Percentiles rank a stretch among this genome's conserved stretches.
Conservation (phyloP, 2,329 filamentous ascomycete species). For the Paramyrothecium roridum region DNA sequence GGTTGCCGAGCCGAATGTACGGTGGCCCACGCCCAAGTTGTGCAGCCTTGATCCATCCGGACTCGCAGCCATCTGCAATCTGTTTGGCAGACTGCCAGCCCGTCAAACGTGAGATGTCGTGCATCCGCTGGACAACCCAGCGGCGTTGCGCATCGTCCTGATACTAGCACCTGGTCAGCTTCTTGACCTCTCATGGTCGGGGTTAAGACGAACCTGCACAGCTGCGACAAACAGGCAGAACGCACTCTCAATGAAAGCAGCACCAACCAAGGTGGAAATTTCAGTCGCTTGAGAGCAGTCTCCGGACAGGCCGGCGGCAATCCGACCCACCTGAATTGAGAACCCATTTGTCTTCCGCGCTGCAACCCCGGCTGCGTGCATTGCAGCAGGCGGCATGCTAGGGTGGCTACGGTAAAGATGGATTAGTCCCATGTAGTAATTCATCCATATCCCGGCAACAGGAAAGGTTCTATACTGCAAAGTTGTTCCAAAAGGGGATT, state of each 20-base stretch:
- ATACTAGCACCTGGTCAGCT: constrained; percentile 50
- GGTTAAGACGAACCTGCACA: constrained; percentile 53
- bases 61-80: constrained; percentile 82
- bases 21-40: constrained; percentile 72
- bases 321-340: constrained; percentile 74
- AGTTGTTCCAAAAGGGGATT: constrained; percentile 76
- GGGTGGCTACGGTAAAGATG: constrained; percentile 81
- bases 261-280: constrained; percentile 75
- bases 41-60: constrained; percentile 74
- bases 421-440: constrained; percentile 82
- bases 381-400: constrained; percentile 84
- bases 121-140: constrained; percentile 73
- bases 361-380: constrained; percentile 79
- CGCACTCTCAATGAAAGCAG: constrained; percentile 76
- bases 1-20: constrained; percentile 53
- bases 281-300: constrained; percentile 49
- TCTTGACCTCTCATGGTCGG: background rate
- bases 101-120: constrained; percentile 73
- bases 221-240: constrained; percentile 86
- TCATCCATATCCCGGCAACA: constrained; percentile 84
- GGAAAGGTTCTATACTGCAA: constrained; percentile 81
- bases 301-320: constrained; percentile 68
- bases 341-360: constrained; percentile 68
- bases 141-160: constrained; percentile 67
- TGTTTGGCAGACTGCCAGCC: constrained; percentile 83